phyloP scores from a whole-genome alignment of 768 basidiomycete species.

The Auricularia sp. region DNA sequence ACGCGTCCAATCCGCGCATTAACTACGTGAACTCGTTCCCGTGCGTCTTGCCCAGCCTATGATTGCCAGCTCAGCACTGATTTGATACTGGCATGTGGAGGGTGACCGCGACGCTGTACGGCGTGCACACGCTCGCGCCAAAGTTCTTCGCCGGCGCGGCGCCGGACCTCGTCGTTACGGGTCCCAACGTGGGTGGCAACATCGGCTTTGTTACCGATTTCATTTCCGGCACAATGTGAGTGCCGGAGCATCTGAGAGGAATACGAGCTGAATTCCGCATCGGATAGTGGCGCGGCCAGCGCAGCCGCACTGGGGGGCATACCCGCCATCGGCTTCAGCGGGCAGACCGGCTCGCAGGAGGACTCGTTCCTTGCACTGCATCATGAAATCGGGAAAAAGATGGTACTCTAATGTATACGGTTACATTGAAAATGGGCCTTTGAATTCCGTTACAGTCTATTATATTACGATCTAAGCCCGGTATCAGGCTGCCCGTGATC shows the following conservation, averaged over 20 bases:
- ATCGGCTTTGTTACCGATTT: conserved; percentile 22
- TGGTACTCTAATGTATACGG: too few relatives aligned
- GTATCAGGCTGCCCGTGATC: too few relatives aligned
- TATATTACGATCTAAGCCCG: too few relatives aligned
- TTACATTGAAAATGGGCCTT: too few relatives aligned
- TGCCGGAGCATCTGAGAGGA: not conserved
- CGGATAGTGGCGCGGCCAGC: conserved; percentile 36
- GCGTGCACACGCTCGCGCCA: conserved; percentile 37
- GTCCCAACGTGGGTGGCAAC: conserved; percentile 34
- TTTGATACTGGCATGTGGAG: conserved; percentile 10
- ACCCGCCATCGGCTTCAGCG: conserved; percentile 42
- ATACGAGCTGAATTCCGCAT: too few relatives aligned
- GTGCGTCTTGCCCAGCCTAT: conserved; percentile 9
- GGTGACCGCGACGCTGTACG: conserved; percentile 25
- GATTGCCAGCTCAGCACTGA: too few relatives aligned
- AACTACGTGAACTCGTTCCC: conserved; percentile 39
- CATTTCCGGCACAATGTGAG: conserved; percentile 35
- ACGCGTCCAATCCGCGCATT: conserved; percentile 24
- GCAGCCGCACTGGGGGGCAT: conserved; percentile 40
- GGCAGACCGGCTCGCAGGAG: conserved; percentile 25
- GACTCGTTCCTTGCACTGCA: conserved; percentile 43
- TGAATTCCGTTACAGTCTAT: too few relatives aligned
- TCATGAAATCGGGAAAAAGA: too few relatives aligned
- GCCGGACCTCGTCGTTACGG: conserved; percentile 38
- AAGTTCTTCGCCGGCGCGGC: conserved; percentile 25